A percentile compares a stretch with the other conserved stretches of the same genome.
These are phyloP conservation scores for Phanerochaete sordida DNA, from an alignment of 768 basidiomycete genomes.

Conservation along the genomic window DNA sequence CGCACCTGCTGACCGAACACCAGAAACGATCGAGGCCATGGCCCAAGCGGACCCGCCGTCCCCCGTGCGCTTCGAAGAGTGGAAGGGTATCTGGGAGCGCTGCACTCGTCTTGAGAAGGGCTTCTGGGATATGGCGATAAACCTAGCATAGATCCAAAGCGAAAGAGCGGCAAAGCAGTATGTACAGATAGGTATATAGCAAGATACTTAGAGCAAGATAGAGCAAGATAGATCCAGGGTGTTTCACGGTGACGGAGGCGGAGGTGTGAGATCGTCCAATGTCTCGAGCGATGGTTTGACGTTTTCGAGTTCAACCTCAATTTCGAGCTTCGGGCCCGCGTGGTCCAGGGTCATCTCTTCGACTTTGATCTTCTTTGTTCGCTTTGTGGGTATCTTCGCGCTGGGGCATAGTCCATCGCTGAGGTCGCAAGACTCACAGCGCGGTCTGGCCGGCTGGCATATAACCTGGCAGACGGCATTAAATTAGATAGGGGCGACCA, in stretches of 20 bases:
- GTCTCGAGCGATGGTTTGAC: background rate
- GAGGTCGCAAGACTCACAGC: slow-evolving; percentile 62
- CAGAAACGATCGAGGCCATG: slow-evolving; percentile 72
- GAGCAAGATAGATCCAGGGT: background rate
- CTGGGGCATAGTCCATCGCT: slow-evolving; percentile 67
- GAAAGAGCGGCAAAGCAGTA: slow-evolving; percentile 8
- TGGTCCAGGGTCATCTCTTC: background rate
- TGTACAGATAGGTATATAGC: background rate
- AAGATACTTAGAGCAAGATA: no score
- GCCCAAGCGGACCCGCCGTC: slow-evolving; percentile 65
- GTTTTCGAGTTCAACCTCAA: slow-evolving; percentile 31
- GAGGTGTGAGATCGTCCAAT: background rate
- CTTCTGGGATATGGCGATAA: slow-evolving; percentile 81
- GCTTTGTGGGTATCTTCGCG: slow-evolving; percentile 33
- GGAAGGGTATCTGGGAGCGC: slow-evolving; percentile 69
- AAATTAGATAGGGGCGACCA: background rate
- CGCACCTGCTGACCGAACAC: background rate
- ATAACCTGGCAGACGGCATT: slow-evolving; percentile 42
- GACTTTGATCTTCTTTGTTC: slow-evolving; percentile 13
- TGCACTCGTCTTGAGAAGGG: slow-evolving; percentile 76
- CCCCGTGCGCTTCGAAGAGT: slow-evolving; percentile 52
- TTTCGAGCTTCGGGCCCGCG: slow-evolving; percentile 36
- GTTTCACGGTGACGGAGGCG: background rate
- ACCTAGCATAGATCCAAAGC: slow-evolving; percentile 15
- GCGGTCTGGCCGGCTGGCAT: slow-evolving; percentile 62